phyloP scores from a whole-genome alignment of 1,284 basidiomycete species.

The Tylopilus sp. region DNA sequence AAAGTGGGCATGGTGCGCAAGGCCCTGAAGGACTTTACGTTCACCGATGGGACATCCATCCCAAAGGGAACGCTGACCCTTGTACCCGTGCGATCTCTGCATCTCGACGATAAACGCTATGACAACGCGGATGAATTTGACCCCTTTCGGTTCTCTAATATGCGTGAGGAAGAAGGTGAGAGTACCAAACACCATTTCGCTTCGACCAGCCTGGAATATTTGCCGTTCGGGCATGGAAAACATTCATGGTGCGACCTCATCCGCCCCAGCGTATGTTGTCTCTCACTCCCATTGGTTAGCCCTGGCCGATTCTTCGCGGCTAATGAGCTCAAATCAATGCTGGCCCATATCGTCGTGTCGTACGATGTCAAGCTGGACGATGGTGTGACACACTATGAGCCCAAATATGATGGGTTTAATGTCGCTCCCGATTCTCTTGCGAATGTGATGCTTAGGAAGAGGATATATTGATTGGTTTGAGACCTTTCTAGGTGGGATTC shows the following conservation, averaged over 20 bases:
- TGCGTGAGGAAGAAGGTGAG: constrained; percentile 24
- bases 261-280: background rate
- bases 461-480: too few relatives aligned
- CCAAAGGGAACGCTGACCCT: constrained; percentile 46
- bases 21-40: constrained; percentile 41
- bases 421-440: background rate
- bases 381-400: background rate
- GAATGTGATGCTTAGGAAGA: constrained; percentile 14
- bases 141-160: constrained; percentile 43
- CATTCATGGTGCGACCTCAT: background rate
- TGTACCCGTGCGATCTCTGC: constrained; percentile 30
- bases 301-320: constrained; percentile 16
- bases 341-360: constrained; percentile 11
- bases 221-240: background rate
- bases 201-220: background rate
- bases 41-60: constrained; percentile 53
- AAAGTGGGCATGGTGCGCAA: constrained; percentile 46
- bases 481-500: too few relatives aligned
- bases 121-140: constrained; percentile 40
- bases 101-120: constrained; percentile 41
- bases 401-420: background rate
- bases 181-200: constrained; percentile 29
- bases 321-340: constrained; percentile 10
- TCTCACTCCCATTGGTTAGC: background rate
- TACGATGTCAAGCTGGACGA: constrained; percentile 16